Percentiles rank a stretch among this genome's conserved stretches.
These are phyloP conservation scores for Aspergillus cavernicola DNA, from an alignment of 495 filamentous ascomycete genomes.

Conservation along the genomic window DNA sequence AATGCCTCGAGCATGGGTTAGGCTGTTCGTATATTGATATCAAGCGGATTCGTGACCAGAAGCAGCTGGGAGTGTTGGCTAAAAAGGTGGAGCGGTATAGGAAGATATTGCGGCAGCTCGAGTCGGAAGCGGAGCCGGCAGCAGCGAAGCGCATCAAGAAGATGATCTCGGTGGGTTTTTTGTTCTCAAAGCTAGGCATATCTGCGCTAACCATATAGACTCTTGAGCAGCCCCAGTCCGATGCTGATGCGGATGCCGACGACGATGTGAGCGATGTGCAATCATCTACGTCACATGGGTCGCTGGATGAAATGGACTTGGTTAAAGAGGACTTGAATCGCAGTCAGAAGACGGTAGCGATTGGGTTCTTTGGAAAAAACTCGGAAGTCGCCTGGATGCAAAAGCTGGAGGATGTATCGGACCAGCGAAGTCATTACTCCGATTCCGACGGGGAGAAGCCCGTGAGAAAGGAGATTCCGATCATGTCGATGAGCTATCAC, in stretches of 20 bases:
- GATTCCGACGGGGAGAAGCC: background rate
- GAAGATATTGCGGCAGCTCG: slow-evolving; percentile 36
- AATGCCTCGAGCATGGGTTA: slow-evolving; percentile 49
- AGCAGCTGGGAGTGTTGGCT: slow-evolving; percentile 36
- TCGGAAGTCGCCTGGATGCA: slow-evolving; percentile 62
- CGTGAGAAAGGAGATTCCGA: slow-evolving; percentile 11
- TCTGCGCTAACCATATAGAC: slow-evolving; percentile 6
- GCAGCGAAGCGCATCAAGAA: slow-evolving; percentile 34
- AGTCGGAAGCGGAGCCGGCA: slow-evolving; percentile 25
- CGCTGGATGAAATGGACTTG: slow-evolving; percentile 54
- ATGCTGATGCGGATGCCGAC: background rate
- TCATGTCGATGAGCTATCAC: slow-evolving; percentile 49
- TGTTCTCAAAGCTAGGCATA: background rate
- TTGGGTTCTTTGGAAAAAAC: slow-evolving; percentile 61
- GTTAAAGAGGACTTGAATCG: slow-evolving; percentile 57
- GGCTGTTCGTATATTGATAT: slow-evolving; percentile 52
- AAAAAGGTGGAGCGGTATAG: slow-evolving; percentile 46
- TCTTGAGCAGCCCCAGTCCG: background rate
- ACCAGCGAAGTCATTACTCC: slow-evolving; percentile 1
- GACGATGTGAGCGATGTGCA: slow-evolving; percentile 20
- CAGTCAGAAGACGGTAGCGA: slow-evolving; percentile 42
- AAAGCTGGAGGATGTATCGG: slow-evolving; percentile 30
- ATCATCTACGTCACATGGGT: slow-evolving; percentile 45
- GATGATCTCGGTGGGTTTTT: slow-evolving; percentile 28
- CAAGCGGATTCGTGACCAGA: slow-evolving; percentile 56